Conservation (phyloP, 441 rosid species). For the Populus hybrid region DNA sequence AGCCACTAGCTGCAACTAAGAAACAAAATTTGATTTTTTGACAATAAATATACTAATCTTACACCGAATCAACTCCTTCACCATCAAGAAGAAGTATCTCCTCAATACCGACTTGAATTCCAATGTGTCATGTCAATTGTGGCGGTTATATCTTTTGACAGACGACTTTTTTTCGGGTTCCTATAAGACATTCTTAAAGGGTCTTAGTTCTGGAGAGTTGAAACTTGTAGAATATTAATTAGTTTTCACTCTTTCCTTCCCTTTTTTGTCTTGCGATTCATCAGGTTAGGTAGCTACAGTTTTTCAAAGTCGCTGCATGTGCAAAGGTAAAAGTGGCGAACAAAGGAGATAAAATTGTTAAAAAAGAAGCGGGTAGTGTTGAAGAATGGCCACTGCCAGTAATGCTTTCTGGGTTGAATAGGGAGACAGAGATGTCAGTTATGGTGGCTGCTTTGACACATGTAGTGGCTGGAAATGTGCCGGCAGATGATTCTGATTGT, state of each 20-base stretch:
- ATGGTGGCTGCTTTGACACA: conserved; percentile 59
- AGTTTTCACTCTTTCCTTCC: neutral
- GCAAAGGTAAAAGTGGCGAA: conserved; percentile 40
- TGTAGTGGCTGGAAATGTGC: conserved; percentile 48
- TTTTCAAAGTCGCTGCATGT: conserved; percentile 7
- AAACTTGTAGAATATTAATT: too few species aligned
- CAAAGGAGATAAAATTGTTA: conserved; percentile 2
- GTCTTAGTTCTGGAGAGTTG: too few species aligned
- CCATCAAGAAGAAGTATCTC: too few species aligned
- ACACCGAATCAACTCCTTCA: too few species aligned
- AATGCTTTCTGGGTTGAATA: conserved; percentile 21
- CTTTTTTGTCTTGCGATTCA: neutral
- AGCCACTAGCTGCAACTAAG: neutral
- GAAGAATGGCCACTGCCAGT: conserved; percentile 19
- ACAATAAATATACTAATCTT: too few species aligned
- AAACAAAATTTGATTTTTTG: too few species aligned
- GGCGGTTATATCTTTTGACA: too few species aligned
- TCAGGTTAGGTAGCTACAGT: neutral
- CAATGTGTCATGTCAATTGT: too few species aligned
- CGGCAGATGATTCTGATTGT: neutral
- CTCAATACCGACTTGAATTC: too few species aligned
- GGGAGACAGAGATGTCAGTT: conserved; percentile 43
- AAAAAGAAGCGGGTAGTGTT: neutral
- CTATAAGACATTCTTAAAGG: too few species aligned
- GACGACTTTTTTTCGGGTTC: too few species aligned